Base-by-base conservation (phyloP, 768 basidiomycete genomes). In the Russula sp. region DNA sequence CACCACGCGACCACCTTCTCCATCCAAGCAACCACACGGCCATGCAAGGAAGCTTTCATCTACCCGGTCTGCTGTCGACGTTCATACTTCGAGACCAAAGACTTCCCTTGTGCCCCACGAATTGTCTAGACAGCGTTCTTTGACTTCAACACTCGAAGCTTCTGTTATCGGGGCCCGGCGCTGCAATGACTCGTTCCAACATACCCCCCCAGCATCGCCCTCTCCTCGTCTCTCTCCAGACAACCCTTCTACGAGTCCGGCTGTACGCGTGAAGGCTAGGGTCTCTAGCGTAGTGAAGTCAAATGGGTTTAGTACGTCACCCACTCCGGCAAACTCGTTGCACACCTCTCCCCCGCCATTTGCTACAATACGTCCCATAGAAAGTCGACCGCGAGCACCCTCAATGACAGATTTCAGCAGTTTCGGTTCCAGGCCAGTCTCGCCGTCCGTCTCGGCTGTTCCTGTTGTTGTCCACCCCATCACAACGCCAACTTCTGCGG, bases 211-310 rank as follows among this genome's bases (percentile, higher is more conserved):
- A 9, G 58, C 66, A 32, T 49, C 67, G n/a, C 65, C 67, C 18
- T 59, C 61, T 35, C 60, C 67, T 42, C 47, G 59, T 16, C 36
- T 58, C 20, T 58, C 68, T 41, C 59, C 67, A 14, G 60, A 68
- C 34, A 66, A 63, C 20, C 60, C 68, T 20, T 58, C 67, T 14
- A 48, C 56, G 16, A 66, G 63, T 16, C 56, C 62, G 8, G 58
- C 59, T 41, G 55, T 72, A 45, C 73, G 74, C 68, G 79, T 90
- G 64, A 87, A 81, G 71, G 81, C 87, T 20, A 88, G 83, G 68
- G 77, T 88, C 29, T 79, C 85, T 0, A 71, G 74, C 41, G 64
- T 83, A 47, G 80, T 76, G 22, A 82, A 78, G 64, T 64, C 72
- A 22, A 66, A 48, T 18, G 60, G 56, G 34, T 34, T 48, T n/a